phyloP scores from a whole-genome alignment of 768 basidiomycete species.

The Boletellus ananas region DNA sequence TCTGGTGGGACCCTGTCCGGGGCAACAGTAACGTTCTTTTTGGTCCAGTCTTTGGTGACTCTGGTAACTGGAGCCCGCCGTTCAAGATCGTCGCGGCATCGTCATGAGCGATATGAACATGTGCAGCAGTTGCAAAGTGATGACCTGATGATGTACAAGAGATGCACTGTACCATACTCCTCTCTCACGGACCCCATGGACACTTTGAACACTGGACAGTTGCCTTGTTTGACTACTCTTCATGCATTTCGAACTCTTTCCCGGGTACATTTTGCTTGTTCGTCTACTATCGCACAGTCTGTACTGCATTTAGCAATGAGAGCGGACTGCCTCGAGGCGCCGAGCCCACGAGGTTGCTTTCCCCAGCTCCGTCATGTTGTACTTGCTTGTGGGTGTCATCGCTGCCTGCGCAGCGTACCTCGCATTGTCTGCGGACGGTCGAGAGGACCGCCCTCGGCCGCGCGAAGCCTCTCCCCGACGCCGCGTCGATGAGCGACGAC shows the following conservation, averaged over 20 bases:
- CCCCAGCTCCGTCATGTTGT: slow-evolving; percentile 9
- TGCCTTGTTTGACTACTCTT: not conserved
- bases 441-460: slow-evolving; percentile 1
- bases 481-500: too few relatives aligned
- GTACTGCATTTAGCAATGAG: slow-evolving; percentile 2
- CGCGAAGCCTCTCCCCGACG: not conserved
- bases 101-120: slow-evolving; percentile 14
- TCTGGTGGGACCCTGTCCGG: not conserved
- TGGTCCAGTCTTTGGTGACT: slow-evolving; percentile 48
- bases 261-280: slow-evolving; percentile 1
- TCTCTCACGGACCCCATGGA: slow-evolving; percentile 13
- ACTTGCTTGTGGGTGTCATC: slow-evolving; percentile 7
- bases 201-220: slow-evolving; percentile 8
- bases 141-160: slow-evolving; percentile 14
- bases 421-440: slow-evolving; percentile 2
- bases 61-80: slow-evolving; percentile 43
- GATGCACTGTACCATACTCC: not conserved
- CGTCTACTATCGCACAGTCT: slow-evolving; percentile 1
- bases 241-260: not conserved
- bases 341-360: not conserved
- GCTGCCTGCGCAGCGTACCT: slow-evolving; percentile 14
- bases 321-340: not conserved
- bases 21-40: not conserved
- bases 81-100: slow-evolving; percentile 39
- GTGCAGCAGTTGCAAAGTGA: slow-evolving; percentile 6